These are phyloP conservation scores for Aspergillus floridensis DNA, from an alignment of 2,329 filamentous ascomycete species.

Conservation along the genomic window DNA sequence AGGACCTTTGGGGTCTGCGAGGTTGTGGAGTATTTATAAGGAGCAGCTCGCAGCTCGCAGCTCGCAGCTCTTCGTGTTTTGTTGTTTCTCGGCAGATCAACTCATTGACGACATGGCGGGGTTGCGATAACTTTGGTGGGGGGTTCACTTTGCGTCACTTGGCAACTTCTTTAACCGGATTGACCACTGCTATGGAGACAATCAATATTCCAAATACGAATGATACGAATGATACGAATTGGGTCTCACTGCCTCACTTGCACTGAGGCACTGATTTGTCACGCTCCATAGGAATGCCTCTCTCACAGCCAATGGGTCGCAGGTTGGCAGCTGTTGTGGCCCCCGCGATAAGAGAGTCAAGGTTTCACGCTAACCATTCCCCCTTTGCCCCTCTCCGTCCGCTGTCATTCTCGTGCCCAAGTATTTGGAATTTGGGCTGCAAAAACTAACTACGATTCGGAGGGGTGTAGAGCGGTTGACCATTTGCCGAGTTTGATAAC, in stretches of 20 bases:
- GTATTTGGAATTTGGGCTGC: too few species aligned
- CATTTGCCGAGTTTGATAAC: too few species aligned
- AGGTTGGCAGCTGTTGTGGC: not conserved
- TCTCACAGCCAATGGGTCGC: too few species aligned
- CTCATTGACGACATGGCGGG: slow-evolving; percentile 13
- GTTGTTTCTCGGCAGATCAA: not conserved
- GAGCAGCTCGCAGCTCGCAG: not conserved
- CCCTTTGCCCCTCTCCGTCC: too few species aligned
- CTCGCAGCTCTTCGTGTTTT: not conserved
- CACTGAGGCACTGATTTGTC: not conserved
- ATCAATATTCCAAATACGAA: not conserved
- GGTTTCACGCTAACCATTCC: not conserved
- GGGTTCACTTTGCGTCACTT: slow-evolving; percentile 9
- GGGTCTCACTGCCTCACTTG: not conserved
- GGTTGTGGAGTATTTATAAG: slow-evolving; percentile 25
- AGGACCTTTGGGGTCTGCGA: slow-evolving; percentile 21
- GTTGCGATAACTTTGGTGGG: slow-evolving; percentile 37
- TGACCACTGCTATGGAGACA: not conserved
- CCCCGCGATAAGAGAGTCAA: not conserved
- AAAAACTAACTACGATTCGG: too few species aligned
- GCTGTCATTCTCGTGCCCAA: too few species aligned
- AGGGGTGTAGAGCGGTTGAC: too few species aligned
- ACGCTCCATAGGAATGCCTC: not conserved
- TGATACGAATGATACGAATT: not conserved
- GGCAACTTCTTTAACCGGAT: not conserved